A percentile compares a stretch with the other conserved stretches of the same genome.
These are phyloP conservation scores for Iris macrosiphon DNA, from an alignment of 106 monocot genomes.

Conservation along the genomic window DNA sequence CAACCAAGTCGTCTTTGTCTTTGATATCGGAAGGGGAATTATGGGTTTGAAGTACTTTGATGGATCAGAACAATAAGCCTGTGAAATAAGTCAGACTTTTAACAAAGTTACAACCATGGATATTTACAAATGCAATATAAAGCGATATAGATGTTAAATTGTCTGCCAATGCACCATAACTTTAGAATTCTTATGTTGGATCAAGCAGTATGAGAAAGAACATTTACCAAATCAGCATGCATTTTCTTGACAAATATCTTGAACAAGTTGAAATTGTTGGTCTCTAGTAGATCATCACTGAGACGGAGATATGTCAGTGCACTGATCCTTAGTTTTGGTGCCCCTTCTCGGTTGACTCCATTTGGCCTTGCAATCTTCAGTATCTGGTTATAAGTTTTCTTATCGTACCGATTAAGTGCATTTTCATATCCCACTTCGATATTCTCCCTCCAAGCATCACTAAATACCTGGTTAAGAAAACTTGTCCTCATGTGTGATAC, in stretches of 20 bases:
- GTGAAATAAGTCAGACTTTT: too few species aligned
- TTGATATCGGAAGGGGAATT: too few species aligned
- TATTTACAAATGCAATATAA: too few species aligned
- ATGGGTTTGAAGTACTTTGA: too few species aligned
- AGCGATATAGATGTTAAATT: too few species aligned
- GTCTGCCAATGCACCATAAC: too few species aligned
- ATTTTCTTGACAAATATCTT: constrained; percentile 34
- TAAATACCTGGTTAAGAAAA: constrained; percentile 29
- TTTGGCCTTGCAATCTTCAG: constrained; percentile 36
- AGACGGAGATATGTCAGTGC: constrained; percentile 39
- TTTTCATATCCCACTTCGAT: constrained; percentile 50
- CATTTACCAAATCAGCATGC: constrained; percentile 49
- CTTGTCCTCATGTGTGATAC: not conserved
- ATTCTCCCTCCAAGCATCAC: constrained; percentile 47
- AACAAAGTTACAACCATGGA: too few species aligned
- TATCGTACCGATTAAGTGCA: constrained; percentile 34
- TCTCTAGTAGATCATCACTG: constrained; percentile 20
- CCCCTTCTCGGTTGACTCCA: constrained; percentile 23
- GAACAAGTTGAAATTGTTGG: constrained; percentile 25
- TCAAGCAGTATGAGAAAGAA: too few species aligned
- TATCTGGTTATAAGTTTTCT: constrained; percentile 35
- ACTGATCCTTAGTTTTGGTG: constrained; percentile 21
- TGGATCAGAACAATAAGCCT: too few species aligned
- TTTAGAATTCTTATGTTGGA: too few species aligned
- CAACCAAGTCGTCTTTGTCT: too few species aligned